A percentile compares a stretch with the other conserved stretches of the same genome.
Evolutionary conservation across 495 filamentous ascomycete species (phyloP).

Genomic region (Penicillium cinerascens): DNA sequence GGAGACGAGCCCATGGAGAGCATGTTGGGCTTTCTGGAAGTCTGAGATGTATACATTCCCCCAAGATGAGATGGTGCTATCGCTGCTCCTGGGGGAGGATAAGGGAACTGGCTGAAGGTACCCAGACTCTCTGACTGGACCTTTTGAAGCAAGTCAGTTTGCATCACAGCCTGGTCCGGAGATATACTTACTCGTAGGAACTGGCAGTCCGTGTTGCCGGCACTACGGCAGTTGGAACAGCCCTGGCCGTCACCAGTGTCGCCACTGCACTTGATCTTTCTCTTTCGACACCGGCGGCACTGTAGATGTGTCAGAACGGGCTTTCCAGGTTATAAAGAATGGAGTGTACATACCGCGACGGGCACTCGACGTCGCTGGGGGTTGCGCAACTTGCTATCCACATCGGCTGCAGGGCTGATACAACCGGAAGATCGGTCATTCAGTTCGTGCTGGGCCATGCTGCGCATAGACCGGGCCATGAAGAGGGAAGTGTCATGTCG

Average conservation of each 20-base stretch:
- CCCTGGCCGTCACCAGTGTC: slow-evolving; percentile 71
- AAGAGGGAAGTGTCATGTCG: slow-evolving; percentile 19
- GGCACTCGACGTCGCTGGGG: slow-evolving; percentile 53
- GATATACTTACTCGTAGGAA: slow-evolving; percentile 69
- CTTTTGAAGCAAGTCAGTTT: not conserved
- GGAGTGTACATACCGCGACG: slow-evolving; percentile 58
- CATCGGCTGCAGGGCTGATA: slow-evolving; percentile 26
- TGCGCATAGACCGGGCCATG: slow-evolving; percentile 26
- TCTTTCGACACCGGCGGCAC: slow-evolving; percentile 87
- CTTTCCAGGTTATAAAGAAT: not conserved
- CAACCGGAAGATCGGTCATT: slow-evolving; percentile 15
- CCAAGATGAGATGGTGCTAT: slow-evolving; percentile 17
- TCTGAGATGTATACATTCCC: slow-evolving; percentile 19
- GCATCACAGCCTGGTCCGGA: not conserved
- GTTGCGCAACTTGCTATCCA: slow-evolving; percentile 34
- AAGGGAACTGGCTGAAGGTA: slow-evolving; percentile 32
- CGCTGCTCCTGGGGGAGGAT: slow-evolving; percentile 19
- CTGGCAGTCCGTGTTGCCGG: slow-evolving; percentile 66
- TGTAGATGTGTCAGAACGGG: slow-evolving; percentile 26
- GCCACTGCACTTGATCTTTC: slow-evolving; percentile 96
- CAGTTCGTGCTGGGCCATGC: slow-evolving; percentile 25
- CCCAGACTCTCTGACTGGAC: slow-evolving; percentile 20
- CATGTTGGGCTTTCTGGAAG: slow-evolving; percentile 12
- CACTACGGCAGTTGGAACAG: slow-evolving; percentile 77
- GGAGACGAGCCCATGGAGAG: slow-evolving; percentile 19